A percentile compares a stretch with the other conserved stretches of the same genome.
phyloP scores from a whole-genome alignment of 2,329 filamentous ascomycete species.

The Claviceps sorghi region DNA sequence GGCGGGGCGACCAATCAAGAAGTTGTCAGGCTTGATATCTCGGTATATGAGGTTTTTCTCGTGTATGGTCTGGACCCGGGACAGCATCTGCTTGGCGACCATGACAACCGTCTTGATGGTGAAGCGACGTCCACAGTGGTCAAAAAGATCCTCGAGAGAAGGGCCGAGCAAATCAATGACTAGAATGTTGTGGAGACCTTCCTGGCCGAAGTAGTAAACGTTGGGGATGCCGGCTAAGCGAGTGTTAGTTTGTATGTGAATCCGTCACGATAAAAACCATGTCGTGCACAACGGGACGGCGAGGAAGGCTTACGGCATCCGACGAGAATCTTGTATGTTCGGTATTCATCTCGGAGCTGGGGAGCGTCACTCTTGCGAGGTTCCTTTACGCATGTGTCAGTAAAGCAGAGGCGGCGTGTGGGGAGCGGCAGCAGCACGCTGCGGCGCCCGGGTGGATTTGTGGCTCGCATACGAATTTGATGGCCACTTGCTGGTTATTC shows the following conservation, averaged over 20 bases:
- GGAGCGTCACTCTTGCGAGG: conserved; percentile 97
- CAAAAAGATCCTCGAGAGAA: conserved; percentile 95
- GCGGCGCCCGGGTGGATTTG: not conserved
- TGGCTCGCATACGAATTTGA: conserved; percentile 74
- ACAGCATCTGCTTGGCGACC: conserved; percentile 94
- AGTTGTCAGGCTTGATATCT: conserved; percentile 99
- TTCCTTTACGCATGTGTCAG: conserved; percentile 44
- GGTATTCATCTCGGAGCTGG: conserved; percentile 93
- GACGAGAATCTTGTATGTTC: conserved; percentile 98
- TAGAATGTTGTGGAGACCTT: conserved; percentile 99
- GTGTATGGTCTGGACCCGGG: conserved; percentile 98
- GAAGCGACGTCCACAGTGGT: conserved; percentile 99
- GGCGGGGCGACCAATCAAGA: conserved; percentile 89
- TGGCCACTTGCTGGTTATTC: conserved; percentile 98
- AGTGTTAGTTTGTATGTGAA: not conserved
- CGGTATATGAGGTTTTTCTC: conserved; percentile 99
- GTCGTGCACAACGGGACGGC: not conserved
- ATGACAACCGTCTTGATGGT: conserved; percentile 98
- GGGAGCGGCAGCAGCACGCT: not conserved
- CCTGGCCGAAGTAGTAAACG: conserved; percentile 97
- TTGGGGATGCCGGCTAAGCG: conserved; percentile 70
- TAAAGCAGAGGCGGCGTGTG: not conserved
- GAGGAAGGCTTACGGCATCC: conserved; percentile 69
- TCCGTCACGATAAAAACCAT: not conserved
- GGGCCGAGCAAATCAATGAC: conserved; percentile 93